Base-by-base conservation (phyloP, 208 protist species). In the Trypanosoma avium region DNA sequence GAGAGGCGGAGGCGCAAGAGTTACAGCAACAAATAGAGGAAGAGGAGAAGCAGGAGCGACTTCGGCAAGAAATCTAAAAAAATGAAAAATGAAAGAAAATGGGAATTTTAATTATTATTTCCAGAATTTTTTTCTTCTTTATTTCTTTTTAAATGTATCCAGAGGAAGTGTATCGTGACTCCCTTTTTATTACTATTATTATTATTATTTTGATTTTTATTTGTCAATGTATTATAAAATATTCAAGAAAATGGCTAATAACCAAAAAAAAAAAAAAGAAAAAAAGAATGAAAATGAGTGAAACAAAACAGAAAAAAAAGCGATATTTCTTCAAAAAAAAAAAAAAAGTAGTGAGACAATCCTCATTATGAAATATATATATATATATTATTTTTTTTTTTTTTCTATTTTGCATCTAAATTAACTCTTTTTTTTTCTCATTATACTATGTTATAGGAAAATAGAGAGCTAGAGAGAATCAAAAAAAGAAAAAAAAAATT, bases 1-100 rank as follows among this genome's bases (percentile, higher is more conserved):
- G n/a, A n/a, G n/a, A n/a, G n/a, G n/a, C n/a, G n/a, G n/a, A n/a
- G n/a, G n/a, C n/a, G n/a, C n/a, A 88, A 68, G 72, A 79, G 65
- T 47, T 82, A 68, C 64, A 81, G 50, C 76, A 66, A 42, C 21
- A 55, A 32, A 45, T 42, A 56, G 24, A 19, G 32, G 26, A 26
- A 47, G 13, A 22, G 2, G 40, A 45, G 47, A 38, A 45, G 19
- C 24, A 86, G 68, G n/a, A n/a, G n/a, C n/a, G n/a, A n/a, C n/a
- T n/a, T n/a, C n/a, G n/a, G n/a, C n/a, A n/a, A n/a, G n/a, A 62
- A 70, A 50, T 38, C 59, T 22, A 38, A 73, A 42, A 50, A 21
- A 63, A 42, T 19, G 50, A 77, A 50, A 62, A 70, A 47, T 3
- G 30, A 72, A 67, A 30, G 12, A 40, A 22, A 17, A 33, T 21